Evolutionary conservation across 306 rosid species (phyloP).

Genomic region (Mimosa pudica): DNA sequence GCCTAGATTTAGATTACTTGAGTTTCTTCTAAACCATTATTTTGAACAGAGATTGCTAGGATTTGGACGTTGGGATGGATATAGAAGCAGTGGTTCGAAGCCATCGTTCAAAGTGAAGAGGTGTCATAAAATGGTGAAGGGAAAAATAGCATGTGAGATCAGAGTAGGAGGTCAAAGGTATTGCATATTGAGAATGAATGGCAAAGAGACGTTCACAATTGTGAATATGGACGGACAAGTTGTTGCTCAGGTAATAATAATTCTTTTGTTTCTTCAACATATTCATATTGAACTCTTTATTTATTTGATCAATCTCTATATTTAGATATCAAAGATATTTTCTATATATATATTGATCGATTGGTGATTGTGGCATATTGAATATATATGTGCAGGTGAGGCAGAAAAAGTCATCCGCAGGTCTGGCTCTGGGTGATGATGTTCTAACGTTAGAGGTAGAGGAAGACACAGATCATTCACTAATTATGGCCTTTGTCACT

Average conservation of each 20-base stretch:
- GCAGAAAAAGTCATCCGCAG: conserved; percentile 55
- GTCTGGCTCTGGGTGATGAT: conserved; percentile 69
- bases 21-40: neutral
- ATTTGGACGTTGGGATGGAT: conserved; percentile 79
- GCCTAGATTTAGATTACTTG: neutral
- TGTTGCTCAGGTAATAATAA: conserved; percentile 70
- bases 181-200: conserved; percentile 49
- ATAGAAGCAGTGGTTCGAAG: conserved; percentile 42
- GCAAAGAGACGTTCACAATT: conserved; percentile 54
- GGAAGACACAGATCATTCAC: conserved; percentile 54
- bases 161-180: conserved; percentile 55
- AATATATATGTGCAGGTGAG: conserved; percentile 57
- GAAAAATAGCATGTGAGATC: conserved; percentile 58
- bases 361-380: neutral
- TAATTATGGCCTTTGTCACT: conserved; percentile 65
- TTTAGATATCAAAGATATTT: neutral
- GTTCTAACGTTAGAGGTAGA: conserved; percentile 63
- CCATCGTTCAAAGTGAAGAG: conserved; percentile 70
- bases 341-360: neutral
- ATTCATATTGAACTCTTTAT: neutral
- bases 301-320: neutral
- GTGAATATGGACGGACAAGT: conserved; percentile 51
- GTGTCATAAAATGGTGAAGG: conserved; percentile 42
- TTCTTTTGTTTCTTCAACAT: neutral
- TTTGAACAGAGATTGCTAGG: conserved; percentile 57